Evolutionary conservation across 345 rosid genomes (phyloP), one percentile per base, ranked within the genome.

Genomic region (Pugionium dolabratum): DNA sequence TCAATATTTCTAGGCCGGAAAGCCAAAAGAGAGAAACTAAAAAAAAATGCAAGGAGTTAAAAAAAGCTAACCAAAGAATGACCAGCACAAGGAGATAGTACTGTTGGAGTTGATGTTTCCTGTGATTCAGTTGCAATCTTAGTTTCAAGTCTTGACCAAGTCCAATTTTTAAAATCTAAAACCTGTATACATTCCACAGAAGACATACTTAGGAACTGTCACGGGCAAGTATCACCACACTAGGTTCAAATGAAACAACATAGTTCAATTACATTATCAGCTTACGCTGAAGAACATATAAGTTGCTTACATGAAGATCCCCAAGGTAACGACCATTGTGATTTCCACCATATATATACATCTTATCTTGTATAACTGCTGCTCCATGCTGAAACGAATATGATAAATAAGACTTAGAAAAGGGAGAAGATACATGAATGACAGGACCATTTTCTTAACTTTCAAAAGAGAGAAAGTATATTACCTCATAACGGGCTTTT

Each of bases 321-420:
- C 78, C 85, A 62, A 91, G 94, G 77, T 95, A 91, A 53, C 98
- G 98, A 9, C 99, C 99, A 75, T 95, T 95, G 74, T 91, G 97
- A 79, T 95, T 95, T 75, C 99, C 99, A 65, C 95, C 99, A 73
- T 72, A 85, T 67, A 94, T 54, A 72, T 90, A 95, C 98, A 95
- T 91, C 80, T 87, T 89, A 74, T 95, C 97, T 66, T 84, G 89
- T 79, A 95, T 65, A 70, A 86, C 84, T 60, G 86, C 92, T 69
- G 94, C 96, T 59, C 88, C 99, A 77, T 95, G 99, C 99, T 95
- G 88, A 43, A 72, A 73, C 50, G 4, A 48, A 75, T 44, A 62
- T 44, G 27, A 73, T 31, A 64, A 31, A 30, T 27, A 53, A 44
- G 62, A 64, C 39, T 76, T 47, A 76, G 71, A 56, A 57, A 26